Conservation (phyloP, 352 stramenopile species). For the Blastocystis sp. region DNA sequence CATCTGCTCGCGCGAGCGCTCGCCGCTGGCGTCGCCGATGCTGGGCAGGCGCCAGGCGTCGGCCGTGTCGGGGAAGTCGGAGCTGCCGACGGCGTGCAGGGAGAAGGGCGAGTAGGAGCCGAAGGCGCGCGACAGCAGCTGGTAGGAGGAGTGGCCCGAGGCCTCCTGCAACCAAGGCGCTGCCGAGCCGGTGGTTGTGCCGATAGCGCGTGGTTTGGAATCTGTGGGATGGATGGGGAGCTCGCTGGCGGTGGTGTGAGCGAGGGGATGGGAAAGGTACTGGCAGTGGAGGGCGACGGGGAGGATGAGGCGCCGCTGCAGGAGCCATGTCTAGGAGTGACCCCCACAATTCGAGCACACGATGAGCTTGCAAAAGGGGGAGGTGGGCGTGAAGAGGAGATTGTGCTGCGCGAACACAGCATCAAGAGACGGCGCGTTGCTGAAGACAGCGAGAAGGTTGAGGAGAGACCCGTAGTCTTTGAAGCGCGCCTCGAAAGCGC, state of each 20-base stretch:
- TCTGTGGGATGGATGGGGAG: no score
- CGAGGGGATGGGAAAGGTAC: neutral
- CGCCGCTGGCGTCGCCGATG: neutral
- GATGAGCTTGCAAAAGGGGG: neutral
- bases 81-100: neutral
- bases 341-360: neutral
- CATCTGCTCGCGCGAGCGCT: conserved; percentile 5
- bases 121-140: neutral
- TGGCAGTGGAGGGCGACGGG: conserved; percentile 42
- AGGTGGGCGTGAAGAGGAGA: neutral
- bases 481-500: conserved; percentile 30
- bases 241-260: neutral
- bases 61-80: neutral
- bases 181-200: neutral
- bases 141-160: neutral
- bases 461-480: conserved; percentile 30
- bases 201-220: no score
- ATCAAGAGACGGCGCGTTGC: conserved; percentile 42
- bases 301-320: conserved; percentile 57
- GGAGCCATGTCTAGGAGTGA: conserved; percentile 20
- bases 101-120: conserved; percentile 25
- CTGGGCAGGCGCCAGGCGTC: neutral
- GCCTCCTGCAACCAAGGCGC: neutral
- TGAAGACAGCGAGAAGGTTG: conserved; percentile 56
- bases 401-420: conserved; percentile 35